Evolutionary conservation across 176 grass and related monocot species (phyloP), one percentile per base, ranked within the genome.

Genomic region (Canna indica): DNA sequence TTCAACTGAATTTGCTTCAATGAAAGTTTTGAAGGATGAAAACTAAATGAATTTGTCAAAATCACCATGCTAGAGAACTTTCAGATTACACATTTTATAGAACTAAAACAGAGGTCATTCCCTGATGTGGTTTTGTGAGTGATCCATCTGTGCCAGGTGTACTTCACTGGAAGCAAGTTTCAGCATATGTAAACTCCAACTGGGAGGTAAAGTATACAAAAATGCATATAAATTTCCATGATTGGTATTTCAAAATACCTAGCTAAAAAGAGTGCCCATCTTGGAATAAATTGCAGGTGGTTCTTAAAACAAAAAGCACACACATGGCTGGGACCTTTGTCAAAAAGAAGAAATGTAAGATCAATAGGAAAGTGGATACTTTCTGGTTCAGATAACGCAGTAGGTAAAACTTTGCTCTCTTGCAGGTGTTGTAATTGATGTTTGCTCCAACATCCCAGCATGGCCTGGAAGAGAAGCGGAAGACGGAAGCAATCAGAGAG

Each of bases 81-180:
- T 44, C n/a, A n/a, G n/a, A n/a, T 44, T 11, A 8, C 1, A 44
- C 41, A 44, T 44, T 44, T 1, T 0, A 44, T 11, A 44, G n/a
- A 44, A 4, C 13, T 10, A 44, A 44, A 44, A 44, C 26, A 60
- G 31, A 29, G 27, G 22, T 6, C 20, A 54, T 5, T 59, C 0
- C 9, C 57, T 26, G 5, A 26, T 59, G 57, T 58, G 9, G 28
- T 32, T 36, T 69, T 4, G 16, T 33, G 34, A 45, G 32, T 35
- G 27, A 66, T 26, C 12, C 54, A 22, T n/a, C 10, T 73, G 47
- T 82, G 66, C 32, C 84, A 93, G 90, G 90, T 27, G 71, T 86
- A 66, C 92, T 96, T 69, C 88, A 96, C 29, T 96, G 92, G 92
- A 96, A 96, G 67, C 85, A 89, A 17, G 92, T 96, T 59, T 83